Base-by-base conservation (phyloP, 768 basidiomycete species). In the Suillus occidentalis region DNA sequence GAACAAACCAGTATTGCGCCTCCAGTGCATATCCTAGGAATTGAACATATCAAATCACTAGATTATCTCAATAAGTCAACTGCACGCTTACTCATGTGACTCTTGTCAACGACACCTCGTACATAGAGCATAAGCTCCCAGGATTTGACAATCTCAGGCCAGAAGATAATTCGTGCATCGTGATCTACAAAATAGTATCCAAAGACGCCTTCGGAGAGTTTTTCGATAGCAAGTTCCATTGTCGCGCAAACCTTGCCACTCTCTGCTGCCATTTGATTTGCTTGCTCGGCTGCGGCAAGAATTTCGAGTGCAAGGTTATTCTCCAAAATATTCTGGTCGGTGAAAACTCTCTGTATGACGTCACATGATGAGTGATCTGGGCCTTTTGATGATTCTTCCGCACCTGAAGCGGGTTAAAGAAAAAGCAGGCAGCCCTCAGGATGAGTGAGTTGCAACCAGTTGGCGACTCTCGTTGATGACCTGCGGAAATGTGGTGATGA, bases 361-460 rank as follows among this genome's bases (percentile, higher is more conserved):
- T 37, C 39, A 34, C n/a, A 57, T 13, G n/a, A 40, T 40, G 25
- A 45, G 9, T 63, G 7, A 9, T n/a, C 18, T 22, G 9, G 20
- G 9, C 25, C 16, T 13, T 12, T 18, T 18, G 3, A 6, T 14
- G n/a, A 57, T 16, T 47, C 40, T 50, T 20, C 40, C 56, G 73
- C 52, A 84, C 85, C 74, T 80, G 79, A 10, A 72, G 65, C 52
- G 66, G 39, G 60, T 85, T 76, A 65, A 76, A 81, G 65, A 85
- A 88, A 69, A 87, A 88, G 28, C 81, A 75, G 6, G 79, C 80
- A n/a, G 6, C 87, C 87, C 72, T 88, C 85, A 0, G 86, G 85
- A 70, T 87, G 86, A 7, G 75, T 72, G 39, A 59, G 37, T 16
- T 40, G 57, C 25, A 40, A 59, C 57, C 57, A 59, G 39, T 40